Evolutionary conservation across 768 basidiomycete genomes (phyloP), one percentile per base, ranked within the genome.

Genomic region (Lactarius hengduanensis): DNA sequence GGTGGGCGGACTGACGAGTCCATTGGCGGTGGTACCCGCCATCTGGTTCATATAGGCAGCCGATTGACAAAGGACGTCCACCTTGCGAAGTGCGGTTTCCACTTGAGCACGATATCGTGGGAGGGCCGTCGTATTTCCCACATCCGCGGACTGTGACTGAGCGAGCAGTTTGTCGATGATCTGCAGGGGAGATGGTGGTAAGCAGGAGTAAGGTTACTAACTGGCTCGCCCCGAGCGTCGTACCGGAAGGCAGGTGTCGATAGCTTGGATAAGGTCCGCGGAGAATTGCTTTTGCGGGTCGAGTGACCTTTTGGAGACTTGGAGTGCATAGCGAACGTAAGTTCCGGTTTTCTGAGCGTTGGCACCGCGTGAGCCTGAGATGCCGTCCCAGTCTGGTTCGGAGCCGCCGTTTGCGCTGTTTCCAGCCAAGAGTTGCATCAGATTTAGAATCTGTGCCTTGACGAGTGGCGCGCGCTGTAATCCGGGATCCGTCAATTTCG

Each of bases 11-110:
- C 28, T n/a, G 57, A 58, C n/a, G n/a, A 58, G 15, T 40, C 57
- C 57, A n/a, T 58, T 58, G 36, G 36, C 57, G 2, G 57, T 58
- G 22, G 57, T 38, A 40, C 57, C 57, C 36, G 57, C 57, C 57
- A 58, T 58, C 57, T 34, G 57, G 22, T 26, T 58, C 57, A 36
- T 58, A 40, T 58, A 58, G 20, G 57, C 57, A 1, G 57, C 30
- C 4, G 36, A 58, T 34, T 38, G 57, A 26, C 32, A 58, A 22
- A 58, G 57, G 36, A 40, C n/a, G 57, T 38, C 57, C 34, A 22
- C 57, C 38, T 58, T 38, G 0, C 38, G 32, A 22, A 58, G 57
- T 7, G 22, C 57, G 2, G 30, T 40, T 8, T 58, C 36, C n/a
- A 58, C 38, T 18, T 58, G 57, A 13, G 57, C 11, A 36, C 57